Percentiles rank a stretch among this genome's conserved stretches.
These are phyloP conservation scores for Diaporthe aspalathi DNA, from an alignment of 2,329 filamentous ascomycete species.

Conservation along the genomic window DNA sequence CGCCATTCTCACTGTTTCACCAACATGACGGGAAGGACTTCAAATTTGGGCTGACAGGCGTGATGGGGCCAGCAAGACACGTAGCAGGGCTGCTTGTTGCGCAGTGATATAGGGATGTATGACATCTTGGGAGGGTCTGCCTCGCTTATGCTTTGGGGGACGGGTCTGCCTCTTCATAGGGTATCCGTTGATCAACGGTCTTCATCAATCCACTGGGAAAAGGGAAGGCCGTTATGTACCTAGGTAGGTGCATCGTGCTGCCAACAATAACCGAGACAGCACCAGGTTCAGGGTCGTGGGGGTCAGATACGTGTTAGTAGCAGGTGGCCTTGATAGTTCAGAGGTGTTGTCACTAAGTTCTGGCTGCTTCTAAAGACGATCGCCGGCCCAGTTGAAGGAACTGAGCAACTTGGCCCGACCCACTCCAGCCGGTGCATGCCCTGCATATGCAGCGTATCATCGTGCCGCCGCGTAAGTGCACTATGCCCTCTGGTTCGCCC, in stretches of 20 bases:
- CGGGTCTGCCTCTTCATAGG: neutral
- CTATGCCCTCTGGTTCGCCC: neutral
- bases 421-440: neutral
- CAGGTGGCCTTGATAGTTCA: neutral
- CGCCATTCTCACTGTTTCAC: conserved; percentile 29
- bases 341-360: neutral
- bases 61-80: conserved; percentile 1
- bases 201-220: neutral
- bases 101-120: neutral
- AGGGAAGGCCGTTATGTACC: neutral
- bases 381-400: neutral
- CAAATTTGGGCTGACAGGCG: conserved; percentile 7
- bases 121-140: conserved; percentile 12
- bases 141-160: neutral
- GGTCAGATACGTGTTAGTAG: neutral
- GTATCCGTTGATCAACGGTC: neutral
- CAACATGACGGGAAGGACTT: conserved; percentile 3
- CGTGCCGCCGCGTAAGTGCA: conserved; percentile 23
- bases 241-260: neutral
- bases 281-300: neutral
- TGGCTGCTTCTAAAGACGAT: conserved; percentile 2
- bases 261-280: conserved; percentile 1
- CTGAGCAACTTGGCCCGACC: neutral
- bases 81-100: neutral
- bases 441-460: neutral